phyloP scores from a whole-genome alignment of 2,329 filamentous ascomycete genomes.

The Corynespora cassiicola region DNA sequence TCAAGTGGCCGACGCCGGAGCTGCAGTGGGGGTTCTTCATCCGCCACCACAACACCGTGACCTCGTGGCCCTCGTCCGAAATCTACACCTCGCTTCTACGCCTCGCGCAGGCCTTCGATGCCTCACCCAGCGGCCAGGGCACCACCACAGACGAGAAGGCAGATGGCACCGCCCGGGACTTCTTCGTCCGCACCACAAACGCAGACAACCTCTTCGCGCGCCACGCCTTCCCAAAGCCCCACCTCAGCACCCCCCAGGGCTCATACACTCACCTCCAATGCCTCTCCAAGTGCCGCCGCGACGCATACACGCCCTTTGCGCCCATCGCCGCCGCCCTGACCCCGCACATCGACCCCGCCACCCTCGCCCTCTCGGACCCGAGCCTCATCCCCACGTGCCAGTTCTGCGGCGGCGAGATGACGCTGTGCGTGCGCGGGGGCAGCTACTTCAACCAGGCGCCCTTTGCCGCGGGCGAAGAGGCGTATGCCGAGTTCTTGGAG shows the following conservation, averaged over 20 bases:
- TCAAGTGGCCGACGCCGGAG: slow-evolving; percentile 33
- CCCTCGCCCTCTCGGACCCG: slow-evolving; percentile 25
- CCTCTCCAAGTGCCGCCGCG: slow-evolving; percentile 30
- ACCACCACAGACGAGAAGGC: too few relatives aligned
- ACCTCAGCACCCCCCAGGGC: slow-evolving; percentile 40
- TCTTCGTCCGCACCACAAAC: slow-evolving; percentile 43
- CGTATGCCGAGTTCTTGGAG: slow-evolving; percentile 25
- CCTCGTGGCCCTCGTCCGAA: slow-evolving; percentile 29
- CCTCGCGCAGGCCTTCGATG: slow-evolving; percentile 18
- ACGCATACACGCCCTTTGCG: slow-evolving; percentile 28
- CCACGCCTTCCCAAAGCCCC: slow-evolving; percentile 28
- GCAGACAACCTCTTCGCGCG: slow-evolving; percentile 40
- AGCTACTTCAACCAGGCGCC: slow-evolving; percentile 34
- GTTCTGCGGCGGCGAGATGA: slow-evolving; percentile 31
- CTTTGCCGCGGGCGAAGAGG: slow-evolving; percentile 22
- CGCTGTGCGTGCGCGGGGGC: slow-evolving; percentile 34
- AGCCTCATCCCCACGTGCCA: slow-evolving; percentile 27
- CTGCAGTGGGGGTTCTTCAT: slow-evolving; percentile 45
- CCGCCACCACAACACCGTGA: slow-evolving; percentile 34
- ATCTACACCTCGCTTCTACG: slow-evolving; percentile 22
- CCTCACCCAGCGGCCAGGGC: too few relatives aligned
- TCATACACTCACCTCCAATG: slow-evolving; percentile 39
- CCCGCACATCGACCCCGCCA: slow-evolving; percentile 22
- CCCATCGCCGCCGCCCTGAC: slow-evolving; percentile 28
- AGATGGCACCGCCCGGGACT: too few relatives aligned